Percentiles rank a stretch among this genome's conserved stretches.
Evolutionary conservation across 257 asterid species (phyloP).

Genomic region (Orobanche coerulescens): DNA sequence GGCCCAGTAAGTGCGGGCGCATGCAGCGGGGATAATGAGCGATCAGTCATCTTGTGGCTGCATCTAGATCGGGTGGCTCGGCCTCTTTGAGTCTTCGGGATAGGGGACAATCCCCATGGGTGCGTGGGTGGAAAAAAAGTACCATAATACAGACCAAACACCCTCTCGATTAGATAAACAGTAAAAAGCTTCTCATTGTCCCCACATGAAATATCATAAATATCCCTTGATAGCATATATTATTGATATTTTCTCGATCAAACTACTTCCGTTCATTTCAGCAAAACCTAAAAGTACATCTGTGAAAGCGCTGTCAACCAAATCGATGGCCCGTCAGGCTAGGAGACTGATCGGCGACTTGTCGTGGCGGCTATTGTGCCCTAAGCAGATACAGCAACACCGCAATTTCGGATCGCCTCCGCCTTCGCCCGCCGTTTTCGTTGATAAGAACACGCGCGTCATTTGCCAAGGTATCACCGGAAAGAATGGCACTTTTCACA

Average conservation of each 20-base stretch:
- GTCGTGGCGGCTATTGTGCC: slow-evolving; percentile 42
- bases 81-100: too few relatives aligned
- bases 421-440: slow-evolving; percentile 76
- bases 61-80: too few relatives aligned
- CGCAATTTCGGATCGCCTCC: slow-evolving; percentile 78
- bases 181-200: too few relatives aligned
- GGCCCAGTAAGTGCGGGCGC: too few relatives aligned
- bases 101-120: too few relatives aligned
- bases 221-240: not conserved
- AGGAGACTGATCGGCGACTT: slow-evolving; percentile 47
- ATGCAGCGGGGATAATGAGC: too few relatives aligned
- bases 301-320: slow-evolving; percentile 18
- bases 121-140: too few relatives aligned
- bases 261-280: not conserved
- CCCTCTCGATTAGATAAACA: too few relatives aligned
- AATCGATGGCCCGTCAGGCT: slow-evolving; percentile 72
- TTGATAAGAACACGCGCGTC: slow-evolving; percentile 90
- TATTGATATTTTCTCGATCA: not conserved
- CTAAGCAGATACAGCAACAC: slow-evolving; percentile 42
- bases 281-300: slow-evolving; percentile 18
- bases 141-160: too few relatives aligned
- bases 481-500: slow-evolving; percentile 86
- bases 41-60: too few relatives aligned
- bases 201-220: not conserved
- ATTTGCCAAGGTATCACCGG: slow-evolving; percentile 96